These are phyloP conservation scores for Mucor plumbeus DNA, from an alignment of 371 early-diverging fungal species.

Conservation along the genomic window DNA sequence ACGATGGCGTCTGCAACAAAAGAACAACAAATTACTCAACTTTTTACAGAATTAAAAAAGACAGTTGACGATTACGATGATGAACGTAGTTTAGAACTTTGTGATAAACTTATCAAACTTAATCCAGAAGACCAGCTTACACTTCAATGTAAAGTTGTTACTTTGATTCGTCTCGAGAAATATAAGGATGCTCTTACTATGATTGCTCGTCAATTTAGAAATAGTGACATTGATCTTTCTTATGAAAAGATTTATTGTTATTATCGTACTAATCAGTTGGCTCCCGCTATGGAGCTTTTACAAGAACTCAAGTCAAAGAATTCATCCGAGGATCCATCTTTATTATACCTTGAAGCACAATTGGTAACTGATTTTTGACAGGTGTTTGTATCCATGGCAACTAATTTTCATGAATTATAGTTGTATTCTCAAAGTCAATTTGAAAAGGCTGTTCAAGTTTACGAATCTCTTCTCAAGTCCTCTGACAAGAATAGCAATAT, in stretches of 20 bases:
- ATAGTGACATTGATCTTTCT: constrained; percentile 46
- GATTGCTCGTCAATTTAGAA: constrained; percentile 53
- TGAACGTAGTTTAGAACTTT: constrained; percentile 39
- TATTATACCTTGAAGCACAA: constrained; percentile 72
- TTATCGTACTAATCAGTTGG: constrained; percentile 69
- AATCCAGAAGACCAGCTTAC: constrained; percentile 58
- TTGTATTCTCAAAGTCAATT: constrained; percentile 54
- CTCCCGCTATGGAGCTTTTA: constrained; percentile 61
- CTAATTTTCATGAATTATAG: constrained; percentile 23
- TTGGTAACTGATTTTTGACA: constrained; percentile 52
- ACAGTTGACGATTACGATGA: constrained; percentile 42
- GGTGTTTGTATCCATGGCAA: neutral
- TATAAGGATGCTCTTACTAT: constrained; percentile 67
- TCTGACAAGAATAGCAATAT: constrained; percentile 36
- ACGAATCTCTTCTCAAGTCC: constrained; percentile 53
- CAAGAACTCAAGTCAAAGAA: constrained; percentile 39
- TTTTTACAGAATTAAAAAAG: constrained; percentile 41
- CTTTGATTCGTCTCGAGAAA: constrained; percentile 72
- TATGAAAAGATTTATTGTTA: constrained; percentile 78
- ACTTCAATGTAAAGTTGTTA: constrained; percentile 68
- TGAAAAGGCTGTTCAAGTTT: constrained; percentile 46
- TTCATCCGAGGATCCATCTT: constrained; percentile 27
- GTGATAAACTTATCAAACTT: constrained; percentile 54
- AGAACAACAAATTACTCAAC: constrained; percentile 35
- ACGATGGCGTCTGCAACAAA: constrained; percentile 23